Conservation (phyloP, 768 basidiomycete genomes). For the Clavulina sp. region DNA sequence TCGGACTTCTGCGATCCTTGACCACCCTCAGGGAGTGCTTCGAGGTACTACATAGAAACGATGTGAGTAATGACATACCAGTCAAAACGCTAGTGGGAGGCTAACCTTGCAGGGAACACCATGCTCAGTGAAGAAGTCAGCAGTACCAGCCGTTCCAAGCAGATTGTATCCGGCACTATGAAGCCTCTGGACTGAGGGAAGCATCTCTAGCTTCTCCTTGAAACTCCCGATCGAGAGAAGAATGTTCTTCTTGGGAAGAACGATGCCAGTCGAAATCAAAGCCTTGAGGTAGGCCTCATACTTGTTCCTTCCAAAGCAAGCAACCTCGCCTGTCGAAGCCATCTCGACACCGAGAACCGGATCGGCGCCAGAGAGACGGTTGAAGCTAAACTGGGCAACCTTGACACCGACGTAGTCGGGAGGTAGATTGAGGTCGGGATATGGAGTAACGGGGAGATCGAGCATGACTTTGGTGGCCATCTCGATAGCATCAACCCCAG, state of each 20-base stretch:
- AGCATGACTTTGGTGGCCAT: constrained; percentile 99
- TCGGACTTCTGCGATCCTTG: constrained; percentile 79
- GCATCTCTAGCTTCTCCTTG: constrained; percentile 90
- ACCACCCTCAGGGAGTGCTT: constrained; percentile 51
- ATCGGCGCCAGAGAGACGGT: constrained; percentile 88
- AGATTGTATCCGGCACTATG: constrained; percentile 85
- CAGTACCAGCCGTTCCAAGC: constrained; percentile 91
- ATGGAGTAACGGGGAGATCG: constrained; percentile 70
- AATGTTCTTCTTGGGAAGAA: constrained; percentile 92
- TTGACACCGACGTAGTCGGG: constrained; percentile 95
- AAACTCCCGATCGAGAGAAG: constrained; percentile 92
- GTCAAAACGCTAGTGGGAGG: neutral
- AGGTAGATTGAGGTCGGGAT: constrained; percentile 77
- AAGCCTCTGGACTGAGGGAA: constrained; percentile 92
- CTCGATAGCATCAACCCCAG: constrained; percentile 94
- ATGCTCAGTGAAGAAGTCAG: constrained; percentile 95
- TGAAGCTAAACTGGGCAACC: constrained; percentile 99
- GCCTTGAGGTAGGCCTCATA: constrained; percentile 98
- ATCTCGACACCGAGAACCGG: constrained; percentile 97
- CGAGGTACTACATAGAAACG: constrained; percentile 47
- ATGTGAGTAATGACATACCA: neutral
- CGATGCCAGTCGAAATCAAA: constrained; percentile 88
- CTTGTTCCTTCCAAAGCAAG: constrained; percentile 94
- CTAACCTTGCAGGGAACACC: constrained; percentile 86
- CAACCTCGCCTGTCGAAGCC: constrained; percentile 98